phyloP scores from a whole-genome alignment of 2,329 filamentous ascomycete species.

The Chalara sp. region DNA sequence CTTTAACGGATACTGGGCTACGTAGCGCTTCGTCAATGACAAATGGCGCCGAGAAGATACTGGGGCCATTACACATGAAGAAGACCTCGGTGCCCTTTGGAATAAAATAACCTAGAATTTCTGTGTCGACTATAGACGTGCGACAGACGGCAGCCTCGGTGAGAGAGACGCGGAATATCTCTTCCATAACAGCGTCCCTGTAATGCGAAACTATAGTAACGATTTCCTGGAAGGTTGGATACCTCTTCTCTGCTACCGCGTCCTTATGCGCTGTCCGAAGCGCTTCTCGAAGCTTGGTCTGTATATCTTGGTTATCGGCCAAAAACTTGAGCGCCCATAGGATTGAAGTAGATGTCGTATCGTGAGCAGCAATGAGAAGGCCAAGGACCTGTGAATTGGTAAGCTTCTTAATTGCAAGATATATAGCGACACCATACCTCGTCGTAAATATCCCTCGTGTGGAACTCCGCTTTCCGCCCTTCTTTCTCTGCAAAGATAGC shows the following conservation, averaged over 20 bases:
- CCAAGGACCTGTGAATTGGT: slow-evolving; percentile 6
- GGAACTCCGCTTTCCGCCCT: slow-evolving; percentile 2
- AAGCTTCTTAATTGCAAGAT: not conserved
- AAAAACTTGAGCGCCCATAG: slow-evolving; percentile 8
- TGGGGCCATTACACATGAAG: slow-evolving; percentile 16
- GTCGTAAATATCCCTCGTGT: slow-evolving; percentile 3
- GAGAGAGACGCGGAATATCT: slow-evolving; percentile 28
- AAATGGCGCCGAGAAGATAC: slow-evolving; percentile 16
- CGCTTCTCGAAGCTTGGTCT: slow-evolving; percentile 8
- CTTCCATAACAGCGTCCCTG: slow-evolving; percentile 16
- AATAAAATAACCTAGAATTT: slow-evolving; percentile 28
- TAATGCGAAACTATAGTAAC: slow-evolving; percentile 8
- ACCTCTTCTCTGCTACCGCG: slow-evolving; percentile 2
- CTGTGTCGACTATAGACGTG: slow-evolving; percentile 24
- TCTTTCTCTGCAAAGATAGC: slow-evolving; percentile 4
- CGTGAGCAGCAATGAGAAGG: slow-evolving; percentile 7
- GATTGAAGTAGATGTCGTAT: slow-evolving; percentile 7
- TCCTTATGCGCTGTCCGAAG: not conserved
- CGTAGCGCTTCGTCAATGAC: slow-evolving; percentile 20
- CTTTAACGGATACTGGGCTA: not conserved
- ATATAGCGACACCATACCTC: slow-evolving; percentile 1
- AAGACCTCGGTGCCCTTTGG: slow-evolving; percentile 31
- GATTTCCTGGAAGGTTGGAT: slow-evolving; percentile 13
- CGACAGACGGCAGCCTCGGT: slow-evolving; percentile 27
- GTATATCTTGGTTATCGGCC: slow-evolving; percentile 4